phyloP scores from a whole-genome alignment of 169 alveolate species.

The Cryptosporidium bovis region DNA sequence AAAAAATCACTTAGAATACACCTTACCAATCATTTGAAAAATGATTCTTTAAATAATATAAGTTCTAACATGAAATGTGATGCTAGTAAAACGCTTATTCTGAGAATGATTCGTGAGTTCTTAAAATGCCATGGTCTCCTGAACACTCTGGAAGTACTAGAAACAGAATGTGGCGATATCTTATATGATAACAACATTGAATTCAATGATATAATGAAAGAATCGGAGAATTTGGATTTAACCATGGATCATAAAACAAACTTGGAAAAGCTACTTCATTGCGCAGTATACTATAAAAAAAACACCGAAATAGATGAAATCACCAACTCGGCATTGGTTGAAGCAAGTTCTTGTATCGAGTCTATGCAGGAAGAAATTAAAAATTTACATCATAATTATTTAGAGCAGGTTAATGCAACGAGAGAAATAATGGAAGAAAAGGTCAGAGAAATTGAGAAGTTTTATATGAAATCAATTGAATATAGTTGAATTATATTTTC shows the following conservation, averaged over 20 bases:
- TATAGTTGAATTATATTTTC: not conserved
- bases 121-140: conserved; percentile 3
- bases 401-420: conserved; percentile 55
- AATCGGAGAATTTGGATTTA: not conserved
- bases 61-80: not conserved
- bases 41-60: not conserved
- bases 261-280: conserved; percentile 22
- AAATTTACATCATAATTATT: conserved; percentile 18
- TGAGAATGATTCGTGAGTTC: conserved; percentile 30
- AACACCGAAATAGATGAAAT: conserved; percentile 48
- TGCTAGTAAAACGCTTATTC: not conserved
- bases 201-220: not conserved
- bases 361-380: conserved; percentile 61
- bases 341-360: conserved; percentile 58
- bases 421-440: conserved; percentile 57
- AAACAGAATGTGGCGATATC: conserved; percentile 26
- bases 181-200: not conserved
- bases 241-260: conserved; percentile 1
- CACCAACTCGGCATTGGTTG: conserved; percentile 40
- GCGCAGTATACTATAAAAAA: not conserved
- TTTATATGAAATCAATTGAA: conserved; percentile 21
- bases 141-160: conserved; percentile 2
- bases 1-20: conserved; percentile 1
- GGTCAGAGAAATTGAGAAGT: conserved; percentile 39
- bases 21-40: conserved; percentile 3